Evolutionary conservation across 768 basidiomycete genomes (phyloP), one percentile per base, ranked within the genome.

Genomic region (Kwoniella bestiolae): DNA sequence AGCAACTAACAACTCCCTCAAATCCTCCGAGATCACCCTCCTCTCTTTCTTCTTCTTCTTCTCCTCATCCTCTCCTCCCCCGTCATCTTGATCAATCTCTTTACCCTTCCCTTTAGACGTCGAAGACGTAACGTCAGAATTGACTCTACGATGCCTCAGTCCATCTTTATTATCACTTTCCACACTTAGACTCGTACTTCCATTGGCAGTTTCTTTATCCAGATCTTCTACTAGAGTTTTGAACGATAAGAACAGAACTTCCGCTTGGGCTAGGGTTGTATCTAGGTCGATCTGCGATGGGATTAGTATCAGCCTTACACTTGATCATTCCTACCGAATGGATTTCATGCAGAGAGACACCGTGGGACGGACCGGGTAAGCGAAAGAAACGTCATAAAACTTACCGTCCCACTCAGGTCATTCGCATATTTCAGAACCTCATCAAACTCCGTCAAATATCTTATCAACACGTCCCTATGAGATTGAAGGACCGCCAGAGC

Each of bases 191-290:
- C 12, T 18, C 12, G 12, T 41, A 41, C 38, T 41, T 3, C 38
- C 38, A 8, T 18, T 31, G 11, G 66, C 66, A n/a, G 41, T 63
- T 44, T 71, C 69, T 32, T 71, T 68, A 79, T 96, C 93, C 72
- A 95, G 87, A 78, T 95, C 93, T 9, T 90, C 90, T 23, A 97
- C 89, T 23, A 96, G 82, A 74, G 91, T 89, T 12, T 88, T 84
- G 83, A 96, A 97, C 1, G 93, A 93, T 2, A 95, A 85, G 85
- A 92, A 98, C 23, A 99, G 85, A 16, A 98, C 94, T 81, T 99
- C 96, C 9, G 95, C 96, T 82, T 98, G 96, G 0, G 92, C 90
- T 8, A 99, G 86, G 21, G 96, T 95, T 0, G 89, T 88, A 79
- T 96, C 90, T n/a, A 98, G 86, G 79, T 98, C 96, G 71, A 99